Conservation (phyloP, 2,329 filamentous ascomycete genomes). For the Berkeleyomyces basicola region DNA sequence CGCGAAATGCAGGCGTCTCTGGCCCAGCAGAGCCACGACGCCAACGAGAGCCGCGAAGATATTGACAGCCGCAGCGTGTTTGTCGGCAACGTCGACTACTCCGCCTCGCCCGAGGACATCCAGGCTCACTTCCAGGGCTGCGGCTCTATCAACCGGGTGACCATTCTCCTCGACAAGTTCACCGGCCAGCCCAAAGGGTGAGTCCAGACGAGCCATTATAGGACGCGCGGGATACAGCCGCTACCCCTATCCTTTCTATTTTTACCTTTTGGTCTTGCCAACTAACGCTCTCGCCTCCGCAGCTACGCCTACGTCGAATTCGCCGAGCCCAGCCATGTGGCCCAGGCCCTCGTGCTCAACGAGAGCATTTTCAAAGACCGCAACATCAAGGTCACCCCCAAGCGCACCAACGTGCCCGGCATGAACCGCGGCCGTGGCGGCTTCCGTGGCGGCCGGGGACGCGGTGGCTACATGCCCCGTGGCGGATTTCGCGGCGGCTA, state of each 20-base stretch:
- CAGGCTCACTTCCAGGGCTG: constrained; percentile 97
- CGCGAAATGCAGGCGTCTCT: constrained; percentile 75
- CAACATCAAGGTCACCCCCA: constrained; percentile 87
- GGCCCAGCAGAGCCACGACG: constrained; percentile 67
- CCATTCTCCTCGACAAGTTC: constrained; percentile 94
- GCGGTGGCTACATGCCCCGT: constrained; percentile 29
- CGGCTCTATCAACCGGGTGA: constrained; percentile 93
- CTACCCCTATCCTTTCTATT: neutral
- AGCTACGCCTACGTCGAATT: constrained; percentile 99
- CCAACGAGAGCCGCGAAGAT: constrained; percentile 87
- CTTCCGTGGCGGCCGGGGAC: constrained; percentile 31
- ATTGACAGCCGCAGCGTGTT: constrained; percentile 93
- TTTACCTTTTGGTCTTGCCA: constrained; percentile 13
- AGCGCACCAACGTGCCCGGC: constrained; percentile 90
- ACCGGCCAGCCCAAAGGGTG: constrained; percentile 98
- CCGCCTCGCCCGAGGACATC: constrained; percentile 90
- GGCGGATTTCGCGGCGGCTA: constrained; percentile 41
- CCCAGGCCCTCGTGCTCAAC: constrained; percentile 84
- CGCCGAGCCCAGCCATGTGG: constrained; percentile 80
- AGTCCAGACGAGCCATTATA: constrained; percentile 20
- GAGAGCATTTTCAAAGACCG: constrained; percentile 91
- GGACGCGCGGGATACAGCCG: neutral
- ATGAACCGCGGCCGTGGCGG: constrained; percentile 64
- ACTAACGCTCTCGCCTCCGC: constrained; percentile 13
- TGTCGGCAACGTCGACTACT: constrained; percentile 97